Evolutionary conservation across 2,329 filamentous ascomycete genomes (phyloP).

Genomic region (Pestalotiopsis fici): DNA sequence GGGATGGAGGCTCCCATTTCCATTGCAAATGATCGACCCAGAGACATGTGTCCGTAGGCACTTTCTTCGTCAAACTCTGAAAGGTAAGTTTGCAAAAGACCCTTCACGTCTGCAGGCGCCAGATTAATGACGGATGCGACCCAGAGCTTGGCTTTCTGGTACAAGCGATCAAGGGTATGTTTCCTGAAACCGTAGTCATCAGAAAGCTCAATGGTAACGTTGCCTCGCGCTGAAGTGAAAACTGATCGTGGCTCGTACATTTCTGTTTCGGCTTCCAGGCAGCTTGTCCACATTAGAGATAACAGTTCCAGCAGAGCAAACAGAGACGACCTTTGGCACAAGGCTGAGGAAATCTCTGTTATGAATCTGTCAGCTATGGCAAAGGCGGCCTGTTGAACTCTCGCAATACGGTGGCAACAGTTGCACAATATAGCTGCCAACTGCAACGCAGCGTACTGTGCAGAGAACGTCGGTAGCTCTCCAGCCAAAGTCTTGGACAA

Average conservation of each 20-base stretch:
- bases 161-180: slow-evolving; percentile 75
- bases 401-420: slow-evolving; percentile 91
- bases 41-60: slow-evolving; percentile 85
- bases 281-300: slow-evolving; percentile 93
- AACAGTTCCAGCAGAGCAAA: slow-evolving; percentile 92
- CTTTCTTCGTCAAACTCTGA: slow-evolving; percentile 94
- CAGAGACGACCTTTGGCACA: slow-evolving; percentile 87
- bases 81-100: slow-evolving; percentile 91
- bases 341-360: slow-evolving; percentile 78
- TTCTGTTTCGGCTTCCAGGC: slow-evolving; percentile 90
- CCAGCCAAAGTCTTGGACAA: slow-evolving; percentile 73
- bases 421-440: slow-evolving; percentile 81
- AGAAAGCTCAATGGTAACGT: slow-evolving; percentile 85
- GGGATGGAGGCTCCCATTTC: slow-evolving; percentile 91
- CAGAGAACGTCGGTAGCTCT: slow-evolving; percentile 77
- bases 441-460: slow-evolving; percentile 86
- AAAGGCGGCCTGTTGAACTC: slow-evolving; percentile 86
- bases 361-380: slow-evolving; percentile 85
- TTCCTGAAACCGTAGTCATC: slow-evolving; percentile 87
- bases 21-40: slow-evolving; percentile 90
- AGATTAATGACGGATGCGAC: slow-evolving; percentile 78
- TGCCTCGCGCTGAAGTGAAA: slow-evolving; percentile 75
- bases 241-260: slow-evolving; percentile 85
- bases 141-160: slow-evolving; percentile 78
- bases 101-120: slow-evolving; percentile 91